Percentiles rank a stretch among this genome's conserved stretches.
Conservation (phyloP, 129 eudicot species). For the Lactuca sativa region DNA sequence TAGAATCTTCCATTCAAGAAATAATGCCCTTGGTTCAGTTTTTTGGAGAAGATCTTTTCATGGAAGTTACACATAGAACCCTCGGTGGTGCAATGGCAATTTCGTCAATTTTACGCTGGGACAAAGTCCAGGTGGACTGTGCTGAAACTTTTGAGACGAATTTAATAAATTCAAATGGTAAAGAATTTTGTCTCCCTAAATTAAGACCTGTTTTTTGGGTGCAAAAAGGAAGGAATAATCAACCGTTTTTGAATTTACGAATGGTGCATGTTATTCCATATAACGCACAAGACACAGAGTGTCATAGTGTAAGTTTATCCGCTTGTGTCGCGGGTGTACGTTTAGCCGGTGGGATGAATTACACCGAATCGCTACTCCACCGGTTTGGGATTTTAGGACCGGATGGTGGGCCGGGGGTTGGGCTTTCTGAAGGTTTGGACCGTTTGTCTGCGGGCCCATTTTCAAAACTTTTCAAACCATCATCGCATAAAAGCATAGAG, state of each 20-base stretch:
- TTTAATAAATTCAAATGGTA: constrained; percentile 32
- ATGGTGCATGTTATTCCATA: constrained; percentile 81
- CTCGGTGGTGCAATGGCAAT: constrained; percentile 92
- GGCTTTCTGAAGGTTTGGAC: constrained; percentile 85
- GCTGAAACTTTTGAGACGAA: constrained; percentile 49
- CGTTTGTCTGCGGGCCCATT: constrained; percentile 83
- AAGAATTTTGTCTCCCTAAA: constrained; percentile 35
- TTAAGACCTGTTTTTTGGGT: constrained; percentile 94
- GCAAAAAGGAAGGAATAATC: constrained; percentile 40
- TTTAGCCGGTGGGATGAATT: constrained; percentile 95
- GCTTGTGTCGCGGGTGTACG: constrained; percentile 92
- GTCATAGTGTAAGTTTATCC: constrained; percentile 80
- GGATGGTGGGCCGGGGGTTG: constrained; percentile 93
- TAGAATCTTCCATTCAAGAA: constrained; percentile 58
- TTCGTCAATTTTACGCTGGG: constrained; percentile 77
- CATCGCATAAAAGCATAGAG: constrained; percentile 54
- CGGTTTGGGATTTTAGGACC: constrained; percentile 88
- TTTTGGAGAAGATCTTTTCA: constrained; percentile 65
- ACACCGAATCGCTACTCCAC: constrained; percentile 82
- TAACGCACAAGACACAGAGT: constrained; percentile 71
- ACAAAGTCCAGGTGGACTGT: constrained; percentile 78
- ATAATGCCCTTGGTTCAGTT: constrained; percentile 74
- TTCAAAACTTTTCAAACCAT: constrained; percentile 75
- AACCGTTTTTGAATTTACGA: constrained; percentile 63
- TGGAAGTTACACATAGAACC: constrained; percentile 81